phyloP scores from a whole-genome alignment of 139 green algal species.

The Chlorella sp. region DNA sequence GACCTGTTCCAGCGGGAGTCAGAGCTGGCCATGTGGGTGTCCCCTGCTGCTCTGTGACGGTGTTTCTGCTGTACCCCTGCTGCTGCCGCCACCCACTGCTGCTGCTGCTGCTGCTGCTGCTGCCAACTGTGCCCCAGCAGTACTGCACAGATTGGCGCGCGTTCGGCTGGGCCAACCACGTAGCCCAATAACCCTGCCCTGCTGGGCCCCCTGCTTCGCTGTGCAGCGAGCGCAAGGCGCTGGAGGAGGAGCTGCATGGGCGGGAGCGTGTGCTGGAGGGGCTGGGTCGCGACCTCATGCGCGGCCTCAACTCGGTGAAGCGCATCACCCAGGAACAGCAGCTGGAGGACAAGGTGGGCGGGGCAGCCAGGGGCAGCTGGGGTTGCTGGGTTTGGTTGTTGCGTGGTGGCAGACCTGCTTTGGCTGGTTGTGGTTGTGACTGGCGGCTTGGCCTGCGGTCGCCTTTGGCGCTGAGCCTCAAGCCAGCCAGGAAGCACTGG shows the following conservation, averaged over 20 bases:
- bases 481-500: no score
- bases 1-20: constrained; percentile 56
- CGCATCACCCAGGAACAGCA: constrained; percentile 42
- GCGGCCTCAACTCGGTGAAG: constrained; percentile 67
- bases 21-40: constrained; percentile 45
- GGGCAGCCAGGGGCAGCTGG: background rate
- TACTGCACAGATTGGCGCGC: no score
- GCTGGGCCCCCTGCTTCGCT: background rate
- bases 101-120: background rate
- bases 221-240: constrained; percentile 16
- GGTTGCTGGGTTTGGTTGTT: background rate
- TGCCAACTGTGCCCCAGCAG: no score
- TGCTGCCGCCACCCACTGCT: background rate
- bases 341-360: constrained; percentile 25
- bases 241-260: constrained; percentile 21
- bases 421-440: background rate
- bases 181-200: background rate
- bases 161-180: no score
- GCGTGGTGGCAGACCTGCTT: background rate
- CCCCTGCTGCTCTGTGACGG: no score
- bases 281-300: constrained; percentile 72
- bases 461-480: no score
- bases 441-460: no score
- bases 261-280: constrained; percentile 45
- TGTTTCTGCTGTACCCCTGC: background rate